phyloP scores from a whole-genome alignment of 129 eudicot species.

The Centella asiatica region DNA sequence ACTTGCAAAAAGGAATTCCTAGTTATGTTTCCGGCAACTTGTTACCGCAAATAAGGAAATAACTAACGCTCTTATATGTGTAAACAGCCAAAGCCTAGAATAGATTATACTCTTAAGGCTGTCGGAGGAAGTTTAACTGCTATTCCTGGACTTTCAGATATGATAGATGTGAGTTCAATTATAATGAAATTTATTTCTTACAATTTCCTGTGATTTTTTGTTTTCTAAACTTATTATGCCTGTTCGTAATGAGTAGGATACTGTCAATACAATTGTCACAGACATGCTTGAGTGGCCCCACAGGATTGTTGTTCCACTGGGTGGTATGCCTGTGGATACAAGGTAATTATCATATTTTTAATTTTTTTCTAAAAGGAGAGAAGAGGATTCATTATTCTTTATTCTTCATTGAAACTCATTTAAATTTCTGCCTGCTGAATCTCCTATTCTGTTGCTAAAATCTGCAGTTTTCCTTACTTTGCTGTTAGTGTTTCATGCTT shows the following conservation, averaged over 20 bases:
- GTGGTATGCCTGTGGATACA: constrained; percentile 79
- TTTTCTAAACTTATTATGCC: neutral
- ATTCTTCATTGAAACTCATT: neutral
- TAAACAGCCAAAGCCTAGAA: constrained; percentile 91
- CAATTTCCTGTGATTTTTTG: neutral
- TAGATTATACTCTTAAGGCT: constrained; percentile 88
- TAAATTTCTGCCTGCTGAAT: neutral
- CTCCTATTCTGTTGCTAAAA: neutral
- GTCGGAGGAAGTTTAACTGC: constrained; percentile 98
- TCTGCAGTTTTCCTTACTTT: neutral
- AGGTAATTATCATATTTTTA: constrained; percentile 34
- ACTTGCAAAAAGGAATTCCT: no score
- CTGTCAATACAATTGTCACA: constrained; percentile 67
- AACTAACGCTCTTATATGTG: constrained; percentile 3
- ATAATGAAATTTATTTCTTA: no score
- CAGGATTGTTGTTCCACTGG: constrained; percentile 97
- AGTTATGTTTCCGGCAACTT: no score
- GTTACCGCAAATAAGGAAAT: neutral
- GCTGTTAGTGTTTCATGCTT: no score
- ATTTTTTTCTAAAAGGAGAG: no score
- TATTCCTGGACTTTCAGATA: constrained; percentile 88
- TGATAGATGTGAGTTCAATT: constrained; percentile 72
- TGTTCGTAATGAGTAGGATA: constrained; percentile 43
- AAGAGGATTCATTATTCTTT: no score
- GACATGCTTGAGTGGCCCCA: constrained; percentile 99